phyloP scores from a whole-genome alignment of 2,329 filamentous ascomycete species.

The Chaetomium olivaceum region DNA sequence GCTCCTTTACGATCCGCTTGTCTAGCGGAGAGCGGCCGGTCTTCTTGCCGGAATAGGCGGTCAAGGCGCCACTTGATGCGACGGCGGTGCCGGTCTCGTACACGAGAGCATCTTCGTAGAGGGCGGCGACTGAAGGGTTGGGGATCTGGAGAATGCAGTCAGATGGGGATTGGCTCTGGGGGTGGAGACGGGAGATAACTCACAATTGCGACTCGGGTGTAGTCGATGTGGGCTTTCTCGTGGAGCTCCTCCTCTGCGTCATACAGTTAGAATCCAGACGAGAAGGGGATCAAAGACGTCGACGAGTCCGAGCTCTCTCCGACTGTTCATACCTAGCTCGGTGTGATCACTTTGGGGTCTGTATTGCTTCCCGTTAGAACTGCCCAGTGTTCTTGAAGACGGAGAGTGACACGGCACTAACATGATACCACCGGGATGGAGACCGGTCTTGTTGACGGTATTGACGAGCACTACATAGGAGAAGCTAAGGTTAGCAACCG shows the following conservation, averaged over 20 bases:
- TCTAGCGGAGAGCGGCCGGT: conserved; percentile 95
- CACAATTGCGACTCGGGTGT: conserved; percentile 97
- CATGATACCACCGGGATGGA: conserved; percentile 89
- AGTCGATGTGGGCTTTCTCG: conserved; percentile 98
- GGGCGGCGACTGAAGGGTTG: conserved; percentile 90
- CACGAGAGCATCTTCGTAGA: conserved; percentile 96
- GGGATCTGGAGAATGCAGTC: conserved; percentile 56
- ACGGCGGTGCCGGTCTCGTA: conserved; percentile 98
- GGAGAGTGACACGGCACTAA: conserved; percentile 52
- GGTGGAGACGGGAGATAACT: conserved; percentile 40
- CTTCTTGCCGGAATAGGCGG: conserved; percentile 97
- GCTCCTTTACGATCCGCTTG: conserved; percentile 96
- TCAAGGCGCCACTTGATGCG: conserved; percentile 90
- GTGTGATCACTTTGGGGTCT: conserved; percentile 88
- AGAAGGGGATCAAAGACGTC: neutral
- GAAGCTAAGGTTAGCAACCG: conserved; percentile 22
- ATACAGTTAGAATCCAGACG: conserved; percentile 4
- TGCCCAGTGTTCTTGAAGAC: neutral
- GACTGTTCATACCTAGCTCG: conserved; percentile 67
- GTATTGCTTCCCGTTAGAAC: conserved; percentile 18
- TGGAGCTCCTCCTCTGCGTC: conserved; percentile 82
- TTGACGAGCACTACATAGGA: conserved; percentile 53
- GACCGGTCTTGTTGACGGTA: conserved; percentile 84
- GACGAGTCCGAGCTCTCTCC: neutral
- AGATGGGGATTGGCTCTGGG: conserved; percentile 19